Evolutionary conservation across 1,284 basidiomycete genomes (phyloP), one percentile per base, ranked within the genome.

Genomic region (Coniferiporia weirii): DNA sequence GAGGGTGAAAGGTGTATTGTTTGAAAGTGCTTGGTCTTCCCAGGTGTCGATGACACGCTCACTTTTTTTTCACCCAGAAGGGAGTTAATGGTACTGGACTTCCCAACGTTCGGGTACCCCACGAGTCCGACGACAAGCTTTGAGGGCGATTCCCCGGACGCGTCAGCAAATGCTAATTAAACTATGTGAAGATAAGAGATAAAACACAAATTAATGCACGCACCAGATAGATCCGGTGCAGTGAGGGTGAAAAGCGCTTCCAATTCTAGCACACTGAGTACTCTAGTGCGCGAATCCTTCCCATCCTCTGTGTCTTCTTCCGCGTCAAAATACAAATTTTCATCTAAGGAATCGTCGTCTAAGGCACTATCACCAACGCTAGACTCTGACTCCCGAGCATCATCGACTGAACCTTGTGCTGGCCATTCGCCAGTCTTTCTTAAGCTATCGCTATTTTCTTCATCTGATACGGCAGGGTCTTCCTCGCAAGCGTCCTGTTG

Each of bases 11-110:
- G 81, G 64, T 95, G 84, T 64, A 98, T 95, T 0, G 97, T 99
- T 75, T 99, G 97, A 78, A 99, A 98, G 74, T 99, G 97, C 71
- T 99, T 99, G 34, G 97, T 99, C 74, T 99, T 98, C 65, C 97
- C 95, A 0, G 97, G 97, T 0, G 96, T 99, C 0, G 95, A 87
- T 1, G 95, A 98, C 7, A 98, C 96, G 66, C 93, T 96, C 62
- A 98, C 96, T 79, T 95, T 97, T 78, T 98, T 98, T 67, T 91
- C 89, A 35, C 97, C 88, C 54, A 98, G 85, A 17, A 99, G 82
- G 19, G 95, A 93, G 72, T 99, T 99, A 72, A 99, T 98, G 8
- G 98, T 87, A 63, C 90, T 94, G 1, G 93, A 96, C 74, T 99
- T 99, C 27, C 96, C 97, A 48, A 99, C 96, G 69, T 99, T 99